These are phyloP conservation scores for Murraya paniculata DNA, from an alignment of 345 rosid species.

Conservation along the genomic window DNA sequence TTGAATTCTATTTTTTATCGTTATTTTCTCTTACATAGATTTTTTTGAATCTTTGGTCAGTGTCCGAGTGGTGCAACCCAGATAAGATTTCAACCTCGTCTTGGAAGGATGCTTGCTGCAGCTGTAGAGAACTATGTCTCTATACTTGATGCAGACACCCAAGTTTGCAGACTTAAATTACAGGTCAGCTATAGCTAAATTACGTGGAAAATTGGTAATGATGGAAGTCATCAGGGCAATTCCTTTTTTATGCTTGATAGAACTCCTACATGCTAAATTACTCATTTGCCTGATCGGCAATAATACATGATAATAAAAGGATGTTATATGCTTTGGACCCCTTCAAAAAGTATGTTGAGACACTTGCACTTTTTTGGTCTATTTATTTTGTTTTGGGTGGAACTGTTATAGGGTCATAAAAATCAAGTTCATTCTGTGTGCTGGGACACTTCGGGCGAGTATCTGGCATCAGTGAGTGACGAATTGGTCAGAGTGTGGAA, in stretches of 20 bases:
- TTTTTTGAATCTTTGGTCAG: background rate
- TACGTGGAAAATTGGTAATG: background rate
- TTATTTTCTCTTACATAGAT: no score
- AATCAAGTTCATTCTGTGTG: conserved; percentile 44
- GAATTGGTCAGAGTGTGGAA: conserved; percentile 63
- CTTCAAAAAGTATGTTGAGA: background rate
- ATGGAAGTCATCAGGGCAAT: background rate
- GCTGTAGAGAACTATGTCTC: conserved; percentile 50
- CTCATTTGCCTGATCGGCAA: background rate
- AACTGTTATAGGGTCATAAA: conserved; percentile 52
- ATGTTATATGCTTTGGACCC: background rate
- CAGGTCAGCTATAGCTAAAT: conserved; percentile 30
- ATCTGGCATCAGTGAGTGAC: conserved; percentile 62
- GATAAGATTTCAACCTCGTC: conserved; percentile 58
- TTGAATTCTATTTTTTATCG: background rate
- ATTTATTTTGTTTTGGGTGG: background rate
- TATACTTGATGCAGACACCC: conserved; percentile 58
- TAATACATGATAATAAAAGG: background rate
- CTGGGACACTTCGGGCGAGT: conserved; percentile 61
- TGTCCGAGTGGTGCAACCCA: conserved; percentile 53
- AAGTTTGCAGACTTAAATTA: conserved; percentile 44
- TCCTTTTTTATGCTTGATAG: background rate
- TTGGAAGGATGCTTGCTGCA: conserved; percentile 63
- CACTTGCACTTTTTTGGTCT: background rate
- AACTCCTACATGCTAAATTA: background rate